These are phyloP conservation scores for Dictyostelium intermedium DNA, from an alignment of 78 protist genomes.

Conservation along the genomic window DNA sequence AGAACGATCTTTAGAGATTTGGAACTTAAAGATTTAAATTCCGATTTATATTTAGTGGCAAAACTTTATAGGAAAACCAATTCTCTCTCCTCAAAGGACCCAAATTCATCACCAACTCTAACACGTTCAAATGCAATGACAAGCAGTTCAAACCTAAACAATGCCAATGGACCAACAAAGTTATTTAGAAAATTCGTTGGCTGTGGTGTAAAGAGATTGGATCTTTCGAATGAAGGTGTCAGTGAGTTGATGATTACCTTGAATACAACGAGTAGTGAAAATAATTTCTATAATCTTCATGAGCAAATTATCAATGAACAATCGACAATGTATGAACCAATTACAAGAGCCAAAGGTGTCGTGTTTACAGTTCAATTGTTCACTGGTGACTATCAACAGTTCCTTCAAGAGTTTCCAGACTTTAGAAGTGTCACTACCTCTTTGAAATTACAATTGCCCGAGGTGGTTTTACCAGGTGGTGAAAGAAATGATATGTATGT, in stretches of 20 bases:
- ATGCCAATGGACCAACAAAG: neutral
- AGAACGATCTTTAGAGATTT: slow-evolving; percentile 58
- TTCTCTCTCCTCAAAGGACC: slow-evolving; percentile 27
- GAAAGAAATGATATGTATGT: slow-evolving; percentile 69
- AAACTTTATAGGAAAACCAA: slow-evolving; percentile 45
- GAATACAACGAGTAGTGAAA: slow-evolving; percentile 24
- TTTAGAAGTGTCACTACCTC: slow-evolving; percentile 25
- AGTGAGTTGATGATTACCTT: slow-evolving; percentile 38
- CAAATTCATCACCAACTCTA: slow-evolving; percentile 67
- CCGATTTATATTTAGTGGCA: slow-evolving; percentile 33
- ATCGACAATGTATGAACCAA: slow-evolving; percentile 24
- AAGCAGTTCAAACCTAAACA: neutral
- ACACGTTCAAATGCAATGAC: slow-evolving; percentile 33
- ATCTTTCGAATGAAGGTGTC: neutral
- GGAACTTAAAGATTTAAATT: slow-evolving; percentile 26
- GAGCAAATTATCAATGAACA: slow-evolving; percentile 37
- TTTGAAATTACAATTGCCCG: slow-evolving; percentile 34
- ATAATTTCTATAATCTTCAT: slow-evolving; percentile 17
- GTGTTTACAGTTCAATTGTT: slow-evolving; percentile 52
- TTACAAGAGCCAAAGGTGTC: slow-evolving; percentile 73
- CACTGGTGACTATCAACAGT: slow-evolving; percentile 45
- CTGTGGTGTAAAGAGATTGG: slow-evolving; percentile 65
- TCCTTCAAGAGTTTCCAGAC: slow-evolving; percentile 18
- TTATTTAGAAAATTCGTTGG: slow-evolving; percentile 59
- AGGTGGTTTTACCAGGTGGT: slow-evolving; percentile 55